Evolutionary conservation across 169 alveolate species (phyloP).

Genomic region (Eimeria acervulina): DNA sequence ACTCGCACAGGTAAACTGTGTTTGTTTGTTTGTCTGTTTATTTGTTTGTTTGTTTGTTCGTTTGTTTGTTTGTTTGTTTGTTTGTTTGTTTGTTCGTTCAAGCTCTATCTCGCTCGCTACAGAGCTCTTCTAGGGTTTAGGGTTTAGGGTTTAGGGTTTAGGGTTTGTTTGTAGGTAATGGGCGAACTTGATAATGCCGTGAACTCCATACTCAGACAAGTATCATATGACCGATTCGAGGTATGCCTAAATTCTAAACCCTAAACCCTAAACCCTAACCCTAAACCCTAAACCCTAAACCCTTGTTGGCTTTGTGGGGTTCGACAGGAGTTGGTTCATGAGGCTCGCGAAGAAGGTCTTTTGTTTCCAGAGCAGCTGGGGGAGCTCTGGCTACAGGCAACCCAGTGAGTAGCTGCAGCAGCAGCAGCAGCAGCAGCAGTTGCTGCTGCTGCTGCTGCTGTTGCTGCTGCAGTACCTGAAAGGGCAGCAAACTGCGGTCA

Average conservation of each 20-base stretch:
- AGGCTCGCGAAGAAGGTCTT: conserved; percentile 37
- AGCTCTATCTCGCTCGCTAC: background rate
- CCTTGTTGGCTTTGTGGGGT: background rate
- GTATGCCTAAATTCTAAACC: background rate
- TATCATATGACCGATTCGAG: conserved; percentile 41
- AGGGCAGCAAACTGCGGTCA: too few relatives aligned
- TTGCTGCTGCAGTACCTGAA: background rate
- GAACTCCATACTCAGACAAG: conserved; percentile 10
- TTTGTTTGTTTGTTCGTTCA: too few relatives aligned
- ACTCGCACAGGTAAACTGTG: background rate
- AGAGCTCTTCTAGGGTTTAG: background rate
- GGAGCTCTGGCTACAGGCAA: conserved; percentile 28
- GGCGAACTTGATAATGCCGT: background rate
- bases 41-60: too few relatives aligned
- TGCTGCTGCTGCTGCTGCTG: conserved; percentile 42
- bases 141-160: conserved; percentile 25
- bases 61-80: too few relatives aligned
- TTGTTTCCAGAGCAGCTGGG: conserved; percentile 16
- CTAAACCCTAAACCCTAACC: conserved; percentile 1
- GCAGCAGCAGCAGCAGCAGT: background rate
- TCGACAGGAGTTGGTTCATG: conserved; percentile 45
- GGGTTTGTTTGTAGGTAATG: conserved; percentile 26
- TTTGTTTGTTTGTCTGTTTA: too few relatives aligned
- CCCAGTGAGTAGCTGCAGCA: background rate
- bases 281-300: conserved; percentile 40